Evolutionary conservation across 2,329 filamentous ascomycete species (phyloP), one percentile per base, ranked within the genome.

Genomic region (Neonectria neomacrospora): DNA sequence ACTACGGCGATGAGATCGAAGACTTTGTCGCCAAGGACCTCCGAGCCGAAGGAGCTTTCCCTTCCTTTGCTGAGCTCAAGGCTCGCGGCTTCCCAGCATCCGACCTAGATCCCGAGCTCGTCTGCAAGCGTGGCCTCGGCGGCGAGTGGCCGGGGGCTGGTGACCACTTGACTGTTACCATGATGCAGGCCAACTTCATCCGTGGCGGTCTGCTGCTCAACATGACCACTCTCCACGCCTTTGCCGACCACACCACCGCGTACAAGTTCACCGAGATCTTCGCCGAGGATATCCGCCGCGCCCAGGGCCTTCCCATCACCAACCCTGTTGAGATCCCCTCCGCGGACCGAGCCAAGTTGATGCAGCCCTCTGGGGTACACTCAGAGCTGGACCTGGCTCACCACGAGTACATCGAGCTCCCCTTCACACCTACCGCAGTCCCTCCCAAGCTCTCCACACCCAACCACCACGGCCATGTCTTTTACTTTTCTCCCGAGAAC

Each of bases 121-220:
- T 64, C 37, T 41, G 28, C 52, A 60, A 56, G 52, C 61, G 61
- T 9, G 61, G 61, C 23, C 52, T 64, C 11, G 61, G 61, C 16
- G 61, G 61, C 12, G 61, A 64, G 52, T 64, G 61, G 61, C 61
- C 61, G n/a, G 39, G 42, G 23, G 37, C 47, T 8, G 61, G 57
- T 12, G 61, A 64, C 47, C 61, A 52, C 47, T 23, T 64, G 30
- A 56, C 56, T 7, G 57, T 61, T 22, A 64, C 61, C 22, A 41
- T 61, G 30, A 61, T 61, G 56, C 61, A 64, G 47, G 61, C 61
- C 47, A 64, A 61, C 60, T 63, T 63, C 34, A 63, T 63, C 54
- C 60, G 60, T 12, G 60, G 60, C 2, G 60, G 60, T 8, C 34
- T 63, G 32, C 42, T 63, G 30, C 41, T 63, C 12, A 63, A 58